Evolutionary conservation across 768 basidiomycete genomes (phyloP), one percentile per base, ranked within the genome.

Genomic region (Arthromyces matolae): DNA sequence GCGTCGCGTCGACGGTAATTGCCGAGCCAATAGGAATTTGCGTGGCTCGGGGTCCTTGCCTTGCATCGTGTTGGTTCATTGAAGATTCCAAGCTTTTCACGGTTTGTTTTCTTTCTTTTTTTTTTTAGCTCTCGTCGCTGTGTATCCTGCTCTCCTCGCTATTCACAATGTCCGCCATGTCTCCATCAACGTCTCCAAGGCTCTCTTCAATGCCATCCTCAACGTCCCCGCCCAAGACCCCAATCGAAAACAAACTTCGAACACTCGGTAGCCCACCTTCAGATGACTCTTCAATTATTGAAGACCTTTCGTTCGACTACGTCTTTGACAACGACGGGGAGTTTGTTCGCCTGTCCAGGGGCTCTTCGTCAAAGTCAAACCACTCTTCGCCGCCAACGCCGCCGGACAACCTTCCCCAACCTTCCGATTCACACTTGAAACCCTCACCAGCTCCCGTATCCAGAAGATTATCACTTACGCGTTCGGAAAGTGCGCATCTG

Each of bases 281-380:
- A 19, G 80, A 83, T 59, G 81, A 81, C 52, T 80, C 79, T 1
- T 78, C 78, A 10, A 67, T 79, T 45, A 78, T 80, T 51, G 75
- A 78, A 42, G 83, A 84, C 57, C 75, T 84, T 42, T 83, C 81
- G 6, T 84, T 86, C 62, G 80, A 81, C 55, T 86, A 83, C 50
- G 71, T 78, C 53, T 70, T 68, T 35, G 79, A 81, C 66, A 67
- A 71, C 9, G 67, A 77, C 7, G 83, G 82, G 6, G 75, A 83
- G 49, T 69, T 71, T 46, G 67, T 81, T 37, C 79, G 83, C 10
- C 69, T 76, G 14, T 78, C 80, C 5, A 83, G 81, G 58, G 76
- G 77, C 35, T 72, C 61, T 28, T 60, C 64, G 8, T 66, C 69
- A 42, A 75, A 76, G 58, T 71, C 71, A 14, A 71, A 69, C 49